Percentiles rank a stretch among this genome's conserved stretches.
These are phyloP conservation scores for Neurospora sp. DNA, from an alignment of 495 filamentous ascomycete genomes.

Conservation along the genomic window DNA sequence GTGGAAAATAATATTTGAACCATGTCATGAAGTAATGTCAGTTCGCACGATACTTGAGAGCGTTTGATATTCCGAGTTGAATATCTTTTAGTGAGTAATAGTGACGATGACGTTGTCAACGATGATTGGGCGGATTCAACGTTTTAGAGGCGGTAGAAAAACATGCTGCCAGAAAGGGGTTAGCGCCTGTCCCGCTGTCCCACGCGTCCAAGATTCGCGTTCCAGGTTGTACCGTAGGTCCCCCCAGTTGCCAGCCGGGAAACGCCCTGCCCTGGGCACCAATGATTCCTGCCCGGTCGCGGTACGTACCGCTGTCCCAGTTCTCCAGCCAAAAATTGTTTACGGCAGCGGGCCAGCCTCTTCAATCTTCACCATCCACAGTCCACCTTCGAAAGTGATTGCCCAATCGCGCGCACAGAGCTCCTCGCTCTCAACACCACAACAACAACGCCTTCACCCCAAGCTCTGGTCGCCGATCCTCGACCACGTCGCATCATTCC, in stretches of 20 bases:
- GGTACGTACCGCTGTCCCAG: neutral
- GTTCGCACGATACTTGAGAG: neutral
- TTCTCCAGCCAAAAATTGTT: constrained; percentile 26
- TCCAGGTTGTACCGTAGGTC: neutral
- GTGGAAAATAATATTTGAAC: neutral
- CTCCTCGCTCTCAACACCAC: constrained; percentile 6
- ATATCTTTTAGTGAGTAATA: too few species aligned
- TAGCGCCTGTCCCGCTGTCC: neutral
- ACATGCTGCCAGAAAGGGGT: neutral
- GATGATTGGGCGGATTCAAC: neutral
- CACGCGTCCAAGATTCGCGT: too few species aligned
- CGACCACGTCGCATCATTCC: neutral
- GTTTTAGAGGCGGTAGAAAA: neutral
- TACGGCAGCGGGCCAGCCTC: constrained; percentile 15
- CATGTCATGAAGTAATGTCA: neutral
- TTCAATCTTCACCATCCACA: constrained; percentile 3
- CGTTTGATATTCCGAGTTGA: neutral
- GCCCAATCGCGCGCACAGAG: neutral
- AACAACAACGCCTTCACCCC: constrained; percentile 1
- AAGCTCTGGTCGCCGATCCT: neutral
- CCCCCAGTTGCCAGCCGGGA: neutral
- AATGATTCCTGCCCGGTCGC: constrained; percentile 17
- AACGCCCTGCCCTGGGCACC: constrained; percentile 9
- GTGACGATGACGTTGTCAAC: neutral
- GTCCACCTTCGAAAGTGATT: neutral